Evolutionary conservation across 805 yeast species (phyloP).

Genomic region (Starmerella sirachaensis): DNA sequence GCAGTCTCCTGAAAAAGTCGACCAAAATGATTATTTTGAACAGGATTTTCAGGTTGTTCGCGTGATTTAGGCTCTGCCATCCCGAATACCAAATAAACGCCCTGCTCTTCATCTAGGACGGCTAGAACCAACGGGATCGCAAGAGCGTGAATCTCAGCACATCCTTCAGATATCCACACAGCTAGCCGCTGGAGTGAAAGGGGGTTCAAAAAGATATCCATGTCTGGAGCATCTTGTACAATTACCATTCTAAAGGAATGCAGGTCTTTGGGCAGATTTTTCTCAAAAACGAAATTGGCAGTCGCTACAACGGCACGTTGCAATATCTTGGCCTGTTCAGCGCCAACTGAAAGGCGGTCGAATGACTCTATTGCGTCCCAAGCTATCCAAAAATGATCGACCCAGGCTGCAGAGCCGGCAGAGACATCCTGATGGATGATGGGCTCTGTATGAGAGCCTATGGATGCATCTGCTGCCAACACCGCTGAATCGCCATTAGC

Average conservation of each 20-base stretch:
- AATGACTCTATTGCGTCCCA: constrained; percentile 50
- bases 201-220: constrained; percentile 71
- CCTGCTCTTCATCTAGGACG: constrained; percentile 56
- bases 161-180: constrained; percentile 79
- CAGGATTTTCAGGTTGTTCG: constrained; percentile 23
- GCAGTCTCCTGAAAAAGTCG: constrained; percentile 87
- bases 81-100: constrained; percentile 79
- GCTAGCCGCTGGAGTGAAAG: constrained; percentile 74
- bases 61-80: constrained; percentile 70
- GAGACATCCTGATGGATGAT: not conserved
- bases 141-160: constrained; percentile 61
- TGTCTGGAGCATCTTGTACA: constrained; percentile 76
- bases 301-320: constrained; percentile 78
- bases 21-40: constrained; percentile 57
- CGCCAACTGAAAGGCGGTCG: constrained; percentile 52
- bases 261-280: constrained; percentile 64
- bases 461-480: not conserved
- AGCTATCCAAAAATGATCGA: constrained; percentile 56
- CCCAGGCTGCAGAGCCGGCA: constrained; percentile 42
- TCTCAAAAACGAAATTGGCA: constrained; percentile 80
- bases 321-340: constrained; percentile 69
- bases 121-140: constrained; percentile 77
- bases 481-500: not conserved
- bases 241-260: constrained; percentile 77
- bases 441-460: not conserved